Conservation (phyloP, 1,284 basidiomycete genomes). For the Hymenochaete sp. region DNA sequence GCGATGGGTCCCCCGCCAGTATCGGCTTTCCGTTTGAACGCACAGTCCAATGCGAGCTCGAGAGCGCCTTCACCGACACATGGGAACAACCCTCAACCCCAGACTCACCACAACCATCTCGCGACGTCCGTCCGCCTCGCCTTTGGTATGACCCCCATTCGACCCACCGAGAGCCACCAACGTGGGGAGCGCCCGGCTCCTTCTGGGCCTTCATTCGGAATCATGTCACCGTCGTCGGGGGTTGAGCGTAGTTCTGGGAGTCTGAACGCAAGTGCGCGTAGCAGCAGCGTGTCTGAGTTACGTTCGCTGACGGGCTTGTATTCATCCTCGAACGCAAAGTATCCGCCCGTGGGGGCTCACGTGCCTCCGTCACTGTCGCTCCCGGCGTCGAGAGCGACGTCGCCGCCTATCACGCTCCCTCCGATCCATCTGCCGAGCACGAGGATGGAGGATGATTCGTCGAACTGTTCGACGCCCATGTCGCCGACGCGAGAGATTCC, state of each 20-base stretch:
- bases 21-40: constrained; percentile 29
- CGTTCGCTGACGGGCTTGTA: constrained; percentile 7
- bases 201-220: constrained; percentile 16
- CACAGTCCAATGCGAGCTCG: constrained; percentile 31
- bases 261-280: constrained; percentile 1
- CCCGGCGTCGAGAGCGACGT: constrained; percentile 49
- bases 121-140: constrained; percentile 75
- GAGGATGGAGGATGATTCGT: constrained; percentile 24
- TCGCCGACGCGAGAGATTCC: constrained; percentile 19
- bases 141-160: constrained; percentile 85
- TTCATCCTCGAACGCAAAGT: constrained; percentile 19
- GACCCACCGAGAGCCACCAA: constrained; percentile 29
- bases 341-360: constrained; percentile 23
- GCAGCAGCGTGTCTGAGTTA: constrained; percentile 15
- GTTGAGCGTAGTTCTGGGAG: not conserved
- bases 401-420: constrained; percentile 62
- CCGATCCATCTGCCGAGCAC: constrained; percentile 42
- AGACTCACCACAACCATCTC: constrained; percentile 49
- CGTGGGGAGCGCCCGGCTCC: constrained; percentile 26
- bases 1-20: constrained; percentile 18
- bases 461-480: constrained; percentile 29
- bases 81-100: constrained; percentile 16
- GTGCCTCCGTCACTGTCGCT: constrained; percentile 26
- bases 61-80: constrained; percentile 40
- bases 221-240: not conserved